Evolutionary conservation across 2,329 filamentous ascomycete species (phyloP).

Genomic region (Cryphonectria nitschkei): DNA sequence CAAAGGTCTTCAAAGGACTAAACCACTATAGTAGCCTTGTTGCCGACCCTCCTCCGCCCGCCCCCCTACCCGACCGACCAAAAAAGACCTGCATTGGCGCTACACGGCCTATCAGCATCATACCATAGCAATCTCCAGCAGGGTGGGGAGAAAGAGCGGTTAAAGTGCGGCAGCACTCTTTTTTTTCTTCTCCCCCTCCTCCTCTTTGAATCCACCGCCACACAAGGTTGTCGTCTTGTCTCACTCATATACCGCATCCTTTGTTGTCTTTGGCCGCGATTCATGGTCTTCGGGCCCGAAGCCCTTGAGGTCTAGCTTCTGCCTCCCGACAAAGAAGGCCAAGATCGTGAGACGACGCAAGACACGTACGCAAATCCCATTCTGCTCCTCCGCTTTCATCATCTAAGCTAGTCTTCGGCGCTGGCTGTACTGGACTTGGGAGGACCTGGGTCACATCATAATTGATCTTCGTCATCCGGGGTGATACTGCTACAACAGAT

Average conservation of each 20-base stretch:
- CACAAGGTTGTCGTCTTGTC: not conserved
- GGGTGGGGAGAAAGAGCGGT: not conserved
- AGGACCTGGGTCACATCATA: too few relatives aligned
- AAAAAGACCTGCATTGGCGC: not conserved
- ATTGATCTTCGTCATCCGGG: not conserved
- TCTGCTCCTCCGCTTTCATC: slow-evolving; percentile 10
- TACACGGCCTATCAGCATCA: slow-evolving; percentile 3
- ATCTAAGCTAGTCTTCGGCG: slow-evolving; percentile 8
- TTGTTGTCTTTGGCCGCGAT: not conserved
- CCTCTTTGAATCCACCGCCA: not conserved
- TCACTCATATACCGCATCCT: not conserved
- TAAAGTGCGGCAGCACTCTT: not conserved
- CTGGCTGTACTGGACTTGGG: not conserved
- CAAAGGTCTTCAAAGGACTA: not conserved
- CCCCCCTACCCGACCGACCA: not conserved
- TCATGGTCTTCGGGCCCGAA: slow-evolving; percentile 1
- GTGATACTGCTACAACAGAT: not conserved
- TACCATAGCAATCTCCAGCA: slow-evolving; percentile 4
- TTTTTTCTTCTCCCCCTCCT: not conserved
- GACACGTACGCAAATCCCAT: not conserved
- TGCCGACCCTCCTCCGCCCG: not conserved
- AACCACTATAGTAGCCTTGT: not conserved
- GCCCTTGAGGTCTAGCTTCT: slow-evolving; percentile 1
- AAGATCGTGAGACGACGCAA: not conserved
- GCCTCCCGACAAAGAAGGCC: not conserved